Conservation (phyloP, 805 yeast species). For the Hanseniaspora clermontiae region DNA sequence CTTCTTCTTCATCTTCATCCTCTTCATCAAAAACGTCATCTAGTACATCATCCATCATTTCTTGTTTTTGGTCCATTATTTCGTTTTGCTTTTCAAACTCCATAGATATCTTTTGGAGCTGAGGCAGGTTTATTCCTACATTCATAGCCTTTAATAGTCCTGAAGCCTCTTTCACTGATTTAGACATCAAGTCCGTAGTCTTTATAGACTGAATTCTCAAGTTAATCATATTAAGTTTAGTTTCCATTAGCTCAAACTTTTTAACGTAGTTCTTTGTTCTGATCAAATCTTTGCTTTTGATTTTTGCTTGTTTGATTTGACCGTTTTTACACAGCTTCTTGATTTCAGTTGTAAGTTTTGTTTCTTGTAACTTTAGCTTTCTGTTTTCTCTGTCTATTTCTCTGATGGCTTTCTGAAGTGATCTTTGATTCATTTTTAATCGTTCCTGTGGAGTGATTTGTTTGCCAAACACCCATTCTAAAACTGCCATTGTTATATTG, state of each 20-base stretch:
- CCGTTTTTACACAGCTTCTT: slow-evolving; percentile 85
- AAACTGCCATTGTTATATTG: slow-evolving; percentile 37
- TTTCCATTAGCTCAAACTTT: slow-evolving; percentile 85
- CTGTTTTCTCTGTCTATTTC: slow-evolving; percentile 80
- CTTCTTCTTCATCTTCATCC: slow-evolving; percentile 77
- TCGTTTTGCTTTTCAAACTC: slow-evolving; percentile 92
- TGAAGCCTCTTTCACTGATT: slow-evolving; percentile 89
- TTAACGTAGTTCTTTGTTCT: slow-evolving; percentile 70
- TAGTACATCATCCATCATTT: slow-evolving; percentile 95
- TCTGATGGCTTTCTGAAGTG: slow-evolving; percentile 85
- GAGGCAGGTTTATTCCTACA: slow-evolving; percentile 79
- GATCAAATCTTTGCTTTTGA: slow-evolving; percentile 90
- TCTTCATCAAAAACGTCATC: slow-evolving; percentile 85
- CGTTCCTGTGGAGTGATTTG: slow-evolving; percentile 88
- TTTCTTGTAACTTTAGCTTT: slow-evolving; percentile 84
- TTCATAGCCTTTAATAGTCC: slow-evolving; percentile 76
- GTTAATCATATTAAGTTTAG: slow-evolving; percentile 89
- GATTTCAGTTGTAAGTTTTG: slow-evolving; percentile 71
- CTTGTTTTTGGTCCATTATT: slow-evolving; percentile 96
- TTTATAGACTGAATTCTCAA: slow-evolving; percentile 83
- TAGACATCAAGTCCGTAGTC: slow-evolving; percentile 89
- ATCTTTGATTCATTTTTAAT: slow-evolving; percentile 85
- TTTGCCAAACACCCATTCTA: slow-evolving; percentile 95
- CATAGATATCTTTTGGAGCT: slow-evolving; percentile 77
- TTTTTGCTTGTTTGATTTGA: slow-evolving; percentile 77